Evolutionary conservation across 2,329 filamentous ascomycete genomes (phyloP), one percentile per base, ranked within the genome.

Genomic region (Ustulina deusta): DNA sequence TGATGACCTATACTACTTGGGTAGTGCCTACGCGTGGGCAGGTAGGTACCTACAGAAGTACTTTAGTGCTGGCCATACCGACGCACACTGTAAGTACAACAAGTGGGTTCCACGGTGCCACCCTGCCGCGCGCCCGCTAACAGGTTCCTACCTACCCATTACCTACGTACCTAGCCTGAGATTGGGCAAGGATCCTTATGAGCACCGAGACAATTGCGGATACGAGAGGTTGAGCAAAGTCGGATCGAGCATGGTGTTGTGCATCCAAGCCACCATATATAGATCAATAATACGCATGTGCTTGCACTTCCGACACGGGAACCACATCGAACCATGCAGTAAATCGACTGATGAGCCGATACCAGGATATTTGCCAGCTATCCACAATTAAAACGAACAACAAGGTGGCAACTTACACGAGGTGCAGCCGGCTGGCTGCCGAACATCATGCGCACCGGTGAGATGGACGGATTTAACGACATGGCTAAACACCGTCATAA

Each of bases 281-380:
- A 48, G 11, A 32, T 22, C 0, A 27, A 27, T 36, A 17, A 7
- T 6, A 32, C 25, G 25, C 17, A 22, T 20, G 27, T 64, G 34
- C 9, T 64, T 29, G 32, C 38, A 29, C 36, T 46, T 54, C 38
- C 46, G 27, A 38, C 22, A 36, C 22, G 20, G 36, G 44, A 48
- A 27, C 29, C 56, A 38, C 52, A 60, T 44, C 48, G 34, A 51
- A 55, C 48, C 65, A 67, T 60, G 48, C 55, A 55, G 59, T 38
- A n/a, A 25, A 55, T 64, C 60, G 48, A 61, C 52, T 51, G 48
- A 67, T 60, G 48, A 38, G 29, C 61, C n/a, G 40, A 64, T 60
- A 27, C n/a, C 36, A 25, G 20, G 15, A 56, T 32, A 27, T 20
- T 10, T 27, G 5, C 44, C 27, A 27, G 15, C 15, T 20, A 29